phyloP scores from a whole-genome alignment of 495 filamentous ascomycete genomes.

The Letharia columbiana region DNA sequence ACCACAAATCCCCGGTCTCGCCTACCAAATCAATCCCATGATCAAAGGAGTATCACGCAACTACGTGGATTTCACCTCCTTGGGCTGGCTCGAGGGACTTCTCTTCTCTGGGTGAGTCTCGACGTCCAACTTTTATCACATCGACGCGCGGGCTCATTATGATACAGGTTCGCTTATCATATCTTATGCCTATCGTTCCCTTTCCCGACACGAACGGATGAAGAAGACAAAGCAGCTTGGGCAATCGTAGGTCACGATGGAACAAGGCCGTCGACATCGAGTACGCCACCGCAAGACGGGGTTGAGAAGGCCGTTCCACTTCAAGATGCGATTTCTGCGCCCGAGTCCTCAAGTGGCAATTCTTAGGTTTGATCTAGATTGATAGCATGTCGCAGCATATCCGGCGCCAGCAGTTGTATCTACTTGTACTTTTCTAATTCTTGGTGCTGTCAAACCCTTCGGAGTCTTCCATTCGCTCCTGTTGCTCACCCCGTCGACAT shows the following conservation, averaged over 20 bases:
- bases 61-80: conserved; percentile 12
- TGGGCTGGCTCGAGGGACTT: conserved; percentile 14
- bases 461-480: no score
- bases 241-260: neutral
- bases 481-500: no score
- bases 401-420: no score
- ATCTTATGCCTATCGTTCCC: neutral
- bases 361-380: no score
- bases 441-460: no score
- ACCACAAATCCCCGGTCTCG: conserved; percentile 35
- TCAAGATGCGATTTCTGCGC: no score
- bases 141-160: neutral
- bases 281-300: neutral
- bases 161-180: neutral
- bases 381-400: no score
- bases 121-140: neutral
- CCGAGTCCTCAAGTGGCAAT: no score
- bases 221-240: neutral
- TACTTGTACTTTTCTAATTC: no score
- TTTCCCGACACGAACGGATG: neutral
- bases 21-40: conserved; percentile 22
- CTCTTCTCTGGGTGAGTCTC: conserved; percentile 6
- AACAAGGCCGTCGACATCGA: neutral
- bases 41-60: conserved; percentile 5
- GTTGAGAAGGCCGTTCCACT: neutral